Base-by-base conservation (phyloP, 2,329 filamentous ascomycete genomes). In the Cercospora citrullina region DNA sequence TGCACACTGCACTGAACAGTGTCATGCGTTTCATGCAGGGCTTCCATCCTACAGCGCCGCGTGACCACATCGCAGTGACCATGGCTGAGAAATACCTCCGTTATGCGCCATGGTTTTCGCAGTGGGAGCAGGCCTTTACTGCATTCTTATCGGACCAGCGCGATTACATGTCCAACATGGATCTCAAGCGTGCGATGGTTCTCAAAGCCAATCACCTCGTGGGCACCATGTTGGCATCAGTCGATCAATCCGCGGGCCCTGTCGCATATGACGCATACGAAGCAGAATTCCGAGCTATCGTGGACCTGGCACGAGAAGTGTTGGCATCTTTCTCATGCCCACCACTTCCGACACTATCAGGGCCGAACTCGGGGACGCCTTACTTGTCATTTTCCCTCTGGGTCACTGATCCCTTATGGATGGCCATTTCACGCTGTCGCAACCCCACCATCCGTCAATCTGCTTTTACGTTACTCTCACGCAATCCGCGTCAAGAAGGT, bases 321-420 rank as follows among this genome's bases (percentile, higher is more conserved):
- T 72, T 77, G 30, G 73, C 76, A 30, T 72, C 75, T 14, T 77
- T 76, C 64, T 74, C 76, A 5, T 76, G 74, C 60, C 76, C 76
- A 33, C 76, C 76, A 9, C 66, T 77, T 31, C 75, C 75, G 1
- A 76, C 75, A 18, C 66, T 77, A 14, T 72, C 66, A n/a, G 72
- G 72, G 18, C 72, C 72, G 21, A 73, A 72, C 21, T 72, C 72
- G 18, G 75, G 75, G 6, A 75, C 73, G 5, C 75, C 75, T 6
- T 77, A 77, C 59, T 69, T 77, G 31, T 75, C 72, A 2, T 77
- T 77, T 65, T 75, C 73, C 1, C 66, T 77, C 14, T 77, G 76
- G 76, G 76, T 77, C n/a, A 77, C 76, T 2, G 76, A 77, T 65
- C 76, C 75, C 5, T 67, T 77, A 16, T 77, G 76, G 76, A 77